These are phyloP conservation scores for Tolypocladium nubicola DNA, from an alignment of 2,329 filamentous ascomycete genomes.

Conservation along the genomic window DNA sequence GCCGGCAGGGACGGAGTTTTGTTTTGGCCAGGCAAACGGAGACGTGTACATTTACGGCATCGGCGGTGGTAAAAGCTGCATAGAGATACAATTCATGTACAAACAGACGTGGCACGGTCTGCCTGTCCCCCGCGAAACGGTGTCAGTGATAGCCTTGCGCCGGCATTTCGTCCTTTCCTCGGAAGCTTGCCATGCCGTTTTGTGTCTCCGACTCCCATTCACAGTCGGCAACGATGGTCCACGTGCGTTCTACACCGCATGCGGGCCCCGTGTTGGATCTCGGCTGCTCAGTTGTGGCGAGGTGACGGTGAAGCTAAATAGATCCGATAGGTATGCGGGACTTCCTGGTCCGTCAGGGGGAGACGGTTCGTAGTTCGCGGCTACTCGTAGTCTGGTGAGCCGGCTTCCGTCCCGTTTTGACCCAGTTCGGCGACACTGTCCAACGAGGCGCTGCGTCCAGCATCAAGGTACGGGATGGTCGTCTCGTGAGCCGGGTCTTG, in stretches of 20 bases:
- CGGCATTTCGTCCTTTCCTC: neutral
- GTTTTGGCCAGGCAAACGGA: neutral
- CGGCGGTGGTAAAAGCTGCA: slow-evolving; percentile 18
- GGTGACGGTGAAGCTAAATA: neutral
- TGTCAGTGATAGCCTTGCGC: neutral
- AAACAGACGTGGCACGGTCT: slow-evolving; percentile 1
- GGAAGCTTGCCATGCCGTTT: neutral
- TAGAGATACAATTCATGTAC: slow-evolving; percentile 16
- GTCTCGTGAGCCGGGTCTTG: neutral
- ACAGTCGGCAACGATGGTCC: neutral
- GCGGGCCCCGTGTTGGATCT: neutral
- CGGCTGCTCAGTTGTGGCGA: neutral
- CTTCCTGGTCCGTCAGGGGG: neutral
- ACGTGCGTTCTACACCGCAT: neutral
- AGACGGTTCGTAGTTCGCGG: neutral
- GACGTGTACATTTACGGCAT: slow-evolving; percentile 21
- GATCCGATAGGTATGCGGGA: neutral
- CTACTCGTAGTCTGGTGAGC: neutral
- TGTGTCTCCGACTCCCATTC: neutral
- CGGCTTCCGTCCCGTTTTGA: neutral
- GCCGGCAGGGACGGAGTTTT: slow-evolving; percentile 5
- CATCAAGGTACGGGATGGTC: neutral
- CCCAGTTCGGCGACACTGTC: neutral
- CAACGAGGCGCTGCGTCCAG: neutral
- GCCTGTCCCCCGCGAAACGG: neutral